Evolutionary conservation across 345 rosid species (phyloP).

Genomic region (Arabis alpina): DNA sequence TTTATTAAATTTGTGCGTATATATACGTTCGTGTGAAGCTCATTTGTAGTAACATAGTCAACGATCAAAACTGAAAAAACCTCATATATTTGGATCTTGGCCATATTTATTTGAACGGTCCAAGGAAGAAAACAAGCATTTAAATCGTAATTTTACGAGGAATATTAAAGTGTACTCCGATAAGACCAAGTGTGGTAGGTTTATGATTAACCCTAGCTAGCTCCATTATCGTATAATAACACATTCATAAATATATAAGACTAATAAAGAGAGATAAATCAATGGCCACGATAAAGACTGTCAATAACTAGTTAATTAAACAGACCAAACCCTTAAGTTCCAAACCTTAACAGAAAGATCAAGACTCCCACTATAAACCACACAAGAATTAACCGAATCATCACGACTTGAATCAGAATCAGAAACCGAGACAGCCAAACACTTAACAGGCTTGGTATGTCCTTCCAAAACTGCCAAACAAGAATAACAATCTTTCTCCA

Average conservation of each 20-base stretch:
- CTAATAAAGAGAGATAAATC: conserved; percentile 2
- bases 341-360: conserved; percentile 64
- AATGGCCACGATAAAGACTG: not conserved
- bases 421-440: conserved; percentile 48
- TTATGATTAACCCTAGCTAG: conserved; percentile 2
- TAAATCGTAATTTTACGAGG: not conserved
- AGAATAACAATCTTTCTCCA: conserved; percentile 46
- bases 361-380: conserved; percentile 75
- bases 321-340: conserved; percentile 40
- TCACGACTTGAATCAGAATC: conserved; percentile 25
- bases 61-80: not conserved
- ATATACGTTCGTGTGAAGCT: conserved; percentile 7
- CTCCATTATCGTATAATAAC: conserved; percentile 6
- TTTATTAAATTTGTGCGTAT: not conserved
- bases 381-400: conserved; percentile 36
- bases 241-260: conserved; percentile 3
- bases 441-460: conserved; percentile 69
- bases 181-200: conserved; percentile 22
- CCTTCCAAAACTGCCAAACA: conserved; percentile 68
- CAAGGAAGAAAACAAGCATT: not conserved
- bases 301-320: conserved; percentile 16
- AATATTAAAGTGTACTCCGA: not conserved
- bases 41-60: not conserved
- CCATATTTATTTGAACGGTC: not conserved
- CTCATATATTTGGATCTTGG: not conserved